phyloP scores from a whole-genome alignment of 345 rosid species.

The Pistacia vera region DNA sequence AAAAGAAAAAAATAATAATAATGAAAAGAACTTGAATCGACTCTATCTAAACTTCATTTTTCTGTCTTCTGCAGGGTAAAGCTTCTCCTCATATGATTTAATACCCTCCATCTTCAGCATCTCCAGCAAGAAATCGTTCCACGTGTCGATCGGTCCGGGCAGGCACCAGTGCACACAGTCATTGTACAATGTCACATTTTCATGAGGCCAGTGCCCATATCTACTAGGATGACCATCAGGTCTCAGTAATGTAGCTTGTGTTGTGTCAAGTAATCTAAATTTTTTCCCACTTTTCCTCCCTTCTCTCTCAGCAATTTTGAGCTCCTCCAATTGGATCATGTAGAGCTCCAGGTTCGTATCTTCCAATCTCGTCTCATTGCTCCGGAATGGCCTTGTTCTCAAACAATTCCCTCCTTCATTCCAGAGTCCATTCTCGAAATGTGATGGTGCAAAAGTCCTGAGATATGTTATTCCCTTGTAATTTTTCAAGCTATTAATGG shows the following conservation, averaged over 20 bases:
- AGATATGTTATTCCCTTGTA: conserved; percentile 64
- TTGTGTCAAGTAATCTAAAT: conserved; percentile 61
- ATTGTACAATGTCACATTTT: conserved; percentile 67
- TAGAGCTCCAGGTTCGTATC: conserved; percentile 55
- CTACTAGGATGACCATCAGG: conserved; percentile 87
- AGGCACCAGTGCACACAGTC: conserved; percentile 97
- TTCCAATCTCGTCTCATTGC: conserved; percentile 55
- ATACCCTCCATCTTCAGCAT: conserved; percentile 77
- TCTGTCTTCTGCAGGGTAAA: conserved; percentile 1
- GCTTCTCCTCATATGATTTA: conserved; percentile 16
- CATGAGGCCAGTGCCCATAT: conserved; percentile 66
- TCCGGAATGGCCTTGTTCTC: conserved; percentile 54
- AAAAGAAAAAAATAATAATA: neutral
- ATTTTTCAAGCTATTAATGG: conserved; percentile 47
- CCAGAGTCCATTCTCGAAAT: conserved; percentile 84
- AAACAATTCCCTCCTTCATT: conserved; percentile 78
- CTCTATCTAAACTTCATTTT: conserved; percentile 2
- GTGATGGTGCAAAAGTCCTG: conserved; percentile 76
- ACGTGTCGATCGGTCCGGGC: conserved; percentile 86
- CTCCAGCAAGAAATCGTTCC: conserved; percentile 78
- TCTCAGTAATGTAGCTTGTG: conserved; percentile 60
- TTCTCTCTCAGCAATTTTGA: conserved; percentile 49
- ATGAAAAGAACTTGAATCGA: neutral
- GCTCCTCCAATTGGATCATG: conserved; percentile 76
- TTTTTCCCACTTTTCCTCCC: conserved; percentile 57